Percentiles rank a stretch among this genome's conserved stretches.
phyloP scores from a whole-genome alignment of 1,284 basidiomycete genomes.

The Cutaneotrichosporon spelunceum region DNA sequence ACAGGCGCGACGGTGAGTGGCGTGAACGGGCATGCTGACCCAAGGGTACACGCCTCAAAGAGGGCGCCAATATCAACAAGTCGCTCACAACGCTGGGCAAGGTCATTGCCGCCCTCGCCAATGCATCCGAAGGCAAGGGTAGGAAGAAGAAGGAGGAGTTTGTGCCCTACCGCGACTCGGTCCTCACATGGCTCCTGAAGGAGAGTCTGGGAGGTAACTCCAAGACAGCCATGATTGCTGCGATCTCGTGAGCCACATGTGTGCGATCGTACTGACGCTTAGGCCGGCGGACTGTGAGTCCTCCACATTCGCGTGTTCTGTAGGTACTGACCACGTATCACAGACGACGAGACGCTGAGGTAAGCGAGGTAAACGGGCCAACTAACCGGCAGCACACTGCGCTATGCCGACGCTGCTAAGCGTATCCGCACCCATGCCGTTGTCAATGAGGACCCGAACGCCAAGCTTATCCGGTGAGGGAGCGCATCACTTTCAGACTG shows the following conservation, averaged over 20 bases:
- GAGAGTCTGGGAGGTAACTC: conserved; percentile 94
- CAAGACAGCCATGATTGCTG: conserved; percentile 85
- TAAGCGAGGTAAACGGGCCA: conserved; percentile 8
- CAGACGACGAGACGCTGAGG: conserved; percentile 88
- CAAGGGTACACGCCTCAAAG: conserved; percentile 79
- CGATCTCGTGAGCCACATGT: conserved; percentile 63
- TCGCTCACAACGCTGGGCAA: conserved; percentile 95
- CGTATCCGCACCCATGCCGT: conserved; percentile 99
- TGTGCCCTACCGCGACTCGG: conserved; percentile 90
- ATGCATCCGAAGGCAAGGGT: conserved; percentile 59
- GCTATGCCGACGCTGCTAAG: conserved; percentile 97
- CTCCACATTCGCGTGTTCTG: neutral
- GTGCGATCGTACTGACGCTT: conserved; percentile 6
- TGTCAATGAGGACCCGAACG: conserved; percentile 98
- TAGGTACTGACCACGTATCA: conserved; percentile 7
- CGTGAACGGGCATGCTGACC: neutral
- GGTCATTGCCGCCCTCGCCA: conserved; percentile 88
- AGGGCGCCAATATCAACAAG: conserved; percentile 97
- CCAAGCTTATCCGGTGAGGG: conserved; percentile 70
- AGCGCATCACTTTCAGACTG: conserved; percentile 52
- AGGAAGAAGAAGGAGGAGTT: conserved; percentile 80
- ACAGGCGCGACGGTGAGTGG: conserved; percentile 75
- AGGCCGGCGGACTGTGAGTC: conserved; percentile 67
- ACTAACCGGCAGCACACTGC: conserved; percentile 46
- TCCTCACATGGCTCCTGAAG: conserved; percentile 95